Percentiles rank a stretch among this genome's conserved stretches.
Evolutionary conservation across 805 yeast genomes (phyloP).

Genomic region (Candida cerambycidarum): DNA sequence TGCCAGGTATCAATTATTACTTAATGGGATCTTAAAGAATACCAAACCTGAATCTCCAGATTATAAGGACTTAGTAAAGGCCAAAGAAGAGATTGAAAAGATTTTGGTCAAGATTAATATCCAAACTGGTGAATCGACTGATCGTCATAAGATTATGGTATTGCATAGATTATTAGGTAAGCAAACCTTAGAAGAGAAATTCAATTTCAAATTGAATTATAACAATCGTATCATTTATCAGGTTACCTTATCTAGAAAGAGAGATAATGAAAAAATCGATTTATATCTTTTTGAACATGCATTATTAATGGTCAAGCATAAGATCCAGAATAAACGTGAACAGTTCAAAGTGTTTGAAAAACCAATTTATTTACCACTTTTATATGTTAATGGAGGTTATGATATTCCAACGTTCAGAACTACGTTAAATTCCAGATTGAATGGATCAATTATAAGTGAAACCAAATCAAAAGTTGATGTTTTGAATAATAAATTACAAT

Average conservation of each 20-base stretch:
- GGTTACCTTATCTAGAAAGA: slow-evolving; percentile 65
- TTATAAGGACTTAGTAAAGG: slow-evolving; percentile 62
- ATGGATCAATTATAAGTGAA: slow-evolving; percentile 40
- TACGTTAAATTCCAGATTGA: slow-evolving; percentile 34
- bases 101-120: slow-evolving; percentile 76
- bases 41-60: slow-evolving; percentile 79
- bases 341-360: slow-evolving; percentile 88
- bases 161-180: slow-evolving; percentile 55
- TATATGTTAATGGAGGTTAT: slow-evolving; percentile 73
- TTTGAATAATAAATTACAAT: slow-evolving; percentile 40
- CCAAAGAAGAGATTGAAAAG: slow-evolving; percentile 71
- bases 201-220: slow-evolving; percentile 79
- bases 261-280: slow-evolving; percentile 79
- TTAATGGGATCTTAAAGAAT: slow-evolving; percentile 78
- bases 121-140: slow-evolving; percentile 92
- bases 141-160: slow-evolving; percentile 84
- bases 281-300: slow-evolving; percentile 88
- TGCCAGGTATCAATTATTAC: slow-evolving; percentile 85
- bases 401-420: slow-evolving; percentile 65
- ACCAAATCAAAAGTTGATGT: slow-evolving; percentile 24
- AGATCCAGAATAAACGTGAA: slow-evolving; percentile 84
- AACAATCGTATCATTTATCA: slow-evolving; percentile 81
- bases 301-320: slow-evolving; percentile 78
- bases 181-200: slow-evolving; percentile 81
- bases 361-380: slow-evolving; percentile 78